phyloP scores from a whole-genome alignment of 768 basidiomycete species.

The Cyclocybe cylindracea region DNA sequence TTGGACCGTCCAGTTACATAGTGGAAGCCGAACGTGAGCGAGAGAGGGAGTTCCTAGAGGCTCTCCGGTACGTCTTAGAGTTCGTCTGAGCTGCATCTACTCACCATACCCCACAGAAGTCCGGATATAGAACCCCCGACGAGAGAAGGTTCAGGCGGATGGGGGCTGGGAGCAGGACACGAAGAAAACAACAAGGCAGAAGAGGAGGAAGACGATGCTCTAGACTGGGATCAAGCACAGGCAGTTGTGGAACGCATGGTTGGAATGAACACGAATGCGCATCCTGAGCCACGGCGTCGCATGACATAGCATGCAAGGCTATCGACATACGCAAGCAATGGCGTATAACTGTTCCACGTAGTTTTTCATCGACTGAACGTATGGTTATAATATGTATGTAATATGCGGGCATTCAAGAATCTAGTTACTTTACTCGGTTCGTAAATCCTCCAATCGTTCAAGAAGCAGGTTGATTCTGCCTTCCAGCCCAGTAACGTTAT shows the following conservation, averaged over 20 bases:
- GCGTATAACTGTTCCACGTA: not conserved
- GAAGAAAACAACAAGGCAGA: slow-evolving; percentile 51
- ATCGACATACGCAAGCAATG: too few species aligned
- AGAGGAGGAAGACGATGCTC: slow-evolving; percentile 63
- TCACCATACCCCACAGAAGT: slow-evolving; percentile 37
- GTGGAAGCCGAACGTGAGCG: slow-evolving; percentile 46
- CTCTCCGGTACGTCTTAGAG: slow-evolving; percentile 36
- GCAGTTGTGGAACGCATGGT: slow-evolving; percentile 62
- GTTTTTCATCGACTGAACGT: not conserved
- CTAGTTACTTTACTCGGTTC: slow-evolving; percentile 17
- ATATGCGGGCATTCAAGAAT: slow-evolving; percentile 4
- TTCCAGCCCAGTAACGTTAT: slow-evolving; percentile 76
- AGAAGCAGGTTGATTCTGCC: slow-evolving; percentile 42
- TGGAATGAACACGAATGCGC: slow-evolving; percentile 41
- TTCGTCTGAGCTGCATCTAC: not conserved
- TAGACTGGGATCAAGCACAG: slow-evolving; percentile 71
- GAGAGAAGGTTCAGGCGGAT: slow-evolving; percentile 64
- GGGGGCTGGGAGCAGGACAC: slow-evolving; percentile 69
- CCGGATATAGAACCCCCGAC: slow-evolving; percentile 45
- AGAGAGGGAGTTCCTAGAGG: slow-evolving; percentile 59
- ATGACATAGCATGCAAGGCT: slow-evolving; percentile 16
- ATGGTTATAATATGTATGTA: slow-evolving; percentile 1
- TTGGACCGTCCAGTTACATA: slow-evolving; percentile 33
- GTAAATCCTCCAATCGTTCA: slow-evolving; percentile 42
- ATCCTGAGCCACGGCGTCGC: slow-evolving; percentile 31